These are phyloP conservation scores for Globisporangium solare DNA, from an alignment of 352 stramenopile genomes.

Conservation along the genomic window DNA sequence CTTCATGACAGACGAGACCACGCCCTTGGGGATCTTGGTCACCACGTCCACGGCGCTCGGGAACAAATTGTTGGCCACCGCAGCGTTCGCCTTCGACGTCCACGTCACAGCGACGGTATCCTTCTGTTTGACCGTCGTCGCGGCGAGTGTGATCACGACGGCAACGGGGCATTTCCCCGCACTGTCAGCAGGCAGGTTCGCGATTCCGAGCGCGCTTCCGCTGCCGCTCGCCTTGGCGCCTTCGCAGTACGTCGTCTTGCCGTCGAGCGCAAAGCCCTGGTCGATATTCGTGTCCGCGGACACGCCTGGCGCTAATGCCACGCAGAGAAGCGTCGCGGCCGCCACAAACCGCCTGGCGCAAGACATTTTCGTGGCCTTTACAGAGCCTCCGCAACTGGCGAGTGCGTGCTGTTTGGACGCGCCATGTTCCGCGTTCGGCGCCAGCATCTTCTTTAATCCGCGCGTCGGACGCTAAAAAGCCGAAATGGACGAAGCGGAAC, in stretches of 20 bases:
- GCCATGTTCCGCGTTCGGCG: too few species aligned
- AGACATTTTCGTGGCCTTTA: background rate
- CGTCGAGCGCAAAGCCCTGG: constrained; percentile 55
- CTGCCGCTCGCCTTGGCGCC: constrained; percentile 26
- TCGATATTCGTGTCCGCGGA: constrained; percentile 42
- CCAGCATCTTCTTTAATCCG: too few species aligned
- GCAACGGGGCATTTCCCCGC: constrained; percentile 52
- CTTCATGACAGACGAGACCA: constrained; percentile 42
- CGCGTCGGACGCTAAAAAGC: too few species aligned
- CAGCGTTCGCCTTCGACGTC: constrained; percentile 28
- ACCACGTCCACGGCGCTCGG: constrained; percentile 49
- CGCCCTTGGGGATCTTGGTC: constrained; percentile 26
- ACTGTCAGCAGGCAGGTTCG: constrained; percentile 39
- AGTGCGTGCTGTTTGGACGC: too few species aligned
- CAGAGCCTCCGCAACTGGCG: background rate
- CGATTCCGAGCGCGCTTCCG: constrained; percentile 36
- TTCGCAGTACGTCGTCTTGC: constrained; percentile 71
- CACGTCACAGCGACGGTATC: constrained; percentile 54
- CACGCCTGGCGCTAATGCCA: background rate
- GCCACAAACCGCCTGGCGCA: background rate
- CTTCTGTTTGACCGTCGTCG: constrained; percentile 41
- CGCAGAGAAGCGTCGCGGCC: constrained; percentile 4
- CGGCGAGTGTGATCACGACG: constrained; percentile 32
- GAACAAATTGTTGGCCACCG: constrained; percentile 50
- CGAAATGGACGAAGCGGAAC: too few species aligned